phyloP scores from a whole-genome alignment of 2,329 filamentous ascomycete species.

The Fusarium solani-melongenae region DNA sequence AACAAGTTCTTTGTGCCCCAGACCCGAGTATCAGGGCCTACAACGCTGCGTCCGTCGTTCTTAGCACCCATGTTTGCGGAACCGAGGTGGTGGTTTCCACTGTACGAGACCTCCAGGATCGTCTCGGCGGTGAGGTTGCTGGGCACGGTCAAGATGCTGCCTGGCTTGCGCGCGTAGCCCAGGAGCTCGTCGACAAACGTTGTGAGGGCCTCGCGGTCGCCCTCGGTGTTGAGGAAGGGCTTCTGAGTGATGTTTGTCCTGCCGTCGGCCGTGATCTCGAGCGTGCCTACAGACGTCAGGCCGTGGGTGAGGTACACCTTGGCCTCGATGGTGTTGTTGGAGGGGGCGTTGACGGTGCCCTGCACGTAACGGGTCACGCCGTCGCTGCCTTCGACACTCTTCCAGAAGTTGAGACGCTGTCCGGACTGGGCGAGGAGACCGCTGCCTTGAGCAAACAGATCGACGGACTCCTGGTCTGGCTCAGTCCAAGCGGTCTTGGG shows the following conservation, averaged over 20 bases:
- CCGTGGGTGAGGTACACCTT: constrained; percentile 63
- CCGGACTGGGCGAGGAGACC: constrained; percentile 58
- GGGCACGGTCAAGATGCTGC: constrained; percentile 32
- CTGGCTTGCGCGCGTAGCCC: constrained; percentile 35
- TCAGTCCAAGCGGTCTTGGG: constrained; percentile 39
- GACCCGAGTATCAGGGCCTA: constrained; percentile 47
- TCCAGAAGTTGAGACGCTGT: constrained; percentile 60
- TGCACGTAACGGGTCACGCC: constrained; percentile 52
- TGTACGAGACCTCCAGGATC: constrained; percentile 36
- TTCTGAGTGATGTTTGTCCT: constrained; percentile 54
- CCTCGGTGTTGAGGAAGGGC: constrained; percentile 49
- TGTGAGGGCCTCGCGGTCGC: constrained; percentile 43
- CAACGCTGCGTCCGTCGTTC: constrained; percentile 47
- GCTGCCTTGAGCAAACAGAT: constrained; percentile 48
- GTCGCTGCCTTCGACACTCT: constrained; percentile 52
- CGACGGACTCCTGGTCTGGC: constrained; percentile 39
- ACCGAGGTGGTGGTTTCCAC: constrained; percentile 47
- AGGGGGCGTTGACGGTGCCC: constrained; percentile 57
- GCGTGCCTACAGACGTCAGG: constrained; percentile 57
- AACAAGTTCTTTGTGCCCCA: constrained; percentile 47
- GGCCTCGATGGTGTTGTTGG: constrained; percentile 56
- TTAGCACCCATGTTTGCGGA: constrained; percentile 45
- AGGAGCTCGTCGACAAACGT: constrained; percentile 43
- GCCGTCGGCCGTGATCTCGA: constrained; percentile 53
- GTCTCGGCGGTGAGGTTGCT: constrained; percentile 39